Percentiles rank a stretch among this genome's conserved stretches.
These are phyloP conservation scores for Hydnomerulius pinastri DNA, from an alignment of 768 basidiomycete species.

Conservation along the genomic window DNA sequence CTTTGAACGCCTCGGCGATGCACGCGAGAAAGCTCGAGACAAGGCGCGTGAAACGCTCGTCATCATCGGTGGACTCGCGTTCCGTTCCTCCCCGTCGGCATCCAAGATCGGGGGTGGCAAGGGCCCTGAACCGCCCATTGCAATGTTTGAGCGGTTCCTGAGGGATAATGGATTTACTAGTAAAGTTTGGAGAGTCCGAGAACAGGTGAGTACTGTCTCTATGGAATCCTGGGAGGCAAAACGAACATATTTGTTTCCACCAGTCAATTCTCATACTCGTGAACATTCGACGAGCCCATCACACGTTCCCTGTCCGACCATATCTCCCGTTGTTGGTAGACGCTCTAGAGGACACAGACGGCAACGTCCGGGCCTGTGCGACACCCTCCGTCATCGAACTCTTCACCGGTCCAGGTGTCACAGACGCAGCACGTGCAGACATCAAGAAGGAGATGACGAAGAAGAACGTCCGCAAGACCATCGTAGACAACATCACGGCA, in stretches of 20 bases:
- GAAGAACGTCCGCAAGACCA: conserved; percentile 84
- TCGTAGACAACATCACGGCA: conserved; percentile 76
- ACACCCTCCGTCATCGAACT: conserved; percentile 79
- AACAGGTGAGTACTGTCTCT: conserved; percentile 62
- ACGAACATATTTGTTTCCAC: conserved; percentile 3
- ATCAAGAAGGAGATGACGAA: conserved; percentile 89
- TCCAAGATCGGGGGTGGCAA: conserved; percentile 55
- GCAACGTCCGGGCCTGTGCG: conserved; percentile 85
- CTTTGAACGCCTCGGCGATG: conserved; percentile 81
- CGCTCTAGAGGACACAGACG: conserved; percentile 87
- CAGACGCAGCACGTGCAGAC: conserved; percentile 87
- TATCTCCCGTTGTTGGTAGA: conserved; percentile 82
- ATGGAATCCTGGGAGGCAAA: not conserved
- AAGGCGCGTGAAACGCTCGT: conserved; percentile 80
- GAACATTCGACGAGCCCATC: conserved; percentile 68
- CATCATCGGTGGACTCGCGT: conserved; percentile 70
- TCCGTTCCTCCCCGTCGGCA: conserved; percentile 52
- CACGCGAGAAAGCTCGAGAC: conserved; percentile 65
- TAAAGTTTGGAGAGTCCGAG: conserved; percentile 84
- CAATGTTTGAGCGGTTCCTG: conserved; percentile 69
- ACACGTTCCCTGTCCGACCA: conserved; percentile 76
- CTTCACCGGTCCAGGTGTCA: conserved; percentile 81
- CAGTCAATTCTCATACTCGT: conserved; percentile 70
- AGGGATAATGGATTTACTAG: conserved; percentile 73
- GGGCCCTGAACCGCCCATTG: conserved; percentile 66